Conservation (phyloP, 495 filamentous ascomycete species). For the Sabuloglossum arenarium region DNA sequence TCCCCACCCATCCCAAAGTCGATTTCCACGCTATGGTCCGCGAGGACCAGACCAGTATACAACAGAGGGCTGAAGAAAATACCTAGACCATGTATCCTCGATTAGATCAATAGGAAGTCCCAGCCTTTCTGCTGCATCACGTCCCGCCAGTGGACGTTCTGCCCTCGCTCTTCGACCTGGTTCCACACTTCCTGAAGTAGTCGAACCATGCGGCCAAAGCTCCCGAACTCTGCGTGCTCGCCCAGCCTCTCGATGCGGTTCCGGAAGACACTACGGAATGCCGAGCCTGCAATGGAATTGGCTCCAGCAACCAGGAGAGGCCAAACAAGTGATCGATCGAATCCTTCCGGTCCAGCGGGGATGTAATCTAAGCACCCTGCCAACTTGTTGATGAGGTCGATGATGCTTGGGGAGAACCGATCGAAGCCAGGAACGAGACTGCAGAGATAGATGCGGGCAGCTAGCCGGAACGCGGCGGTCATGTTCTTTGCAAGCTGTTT, state of each 20-base stretch:
- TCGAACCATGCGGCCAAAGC: constrained; percentile 63
- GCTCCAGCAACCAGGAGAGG: constrained; percentile 72
- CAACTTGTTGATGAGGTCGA: constrained; percentile 54
- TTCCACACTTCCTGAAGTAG: constrained; percentile 72
- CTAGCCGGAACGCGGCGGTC: constrained; percentile 71
- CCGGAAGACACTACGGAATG: constrained; percentile 55
- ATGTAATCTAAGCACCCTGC: constrained; percentile 52
- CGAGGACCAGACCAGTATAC: constrained; percentile 3
- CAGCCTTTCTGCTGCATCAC: constrained; percentile 80
- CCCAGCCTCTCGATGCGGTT: constrained; percentile 51
- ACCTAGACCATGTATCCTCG: constrained; percentile 5
- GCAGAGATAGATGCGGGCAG: constrained; percentile 88
- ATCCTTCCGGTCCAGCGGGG: constrained; percentile 59
- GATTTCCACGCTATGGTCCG: not conserved
- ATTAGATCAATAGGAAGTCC: constrained; percentile 80
- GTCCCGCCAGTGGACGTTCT: constrained; percentile 80
- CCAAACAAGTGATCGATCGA: constrained; percentile 83
- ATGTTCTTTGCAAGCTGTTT: constrained; percentile 70
- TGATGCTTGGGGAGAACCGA: constrained; percentile 42
- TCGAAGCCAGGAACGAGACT: constrained; percentile 76
- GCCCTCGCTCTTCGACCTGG: constrained; percentile 35
- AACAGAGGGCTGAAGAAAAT: not conserved
- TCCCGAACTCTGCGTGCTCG: constrained; percentile 56
- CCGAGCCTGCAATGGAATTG: constrained; percentile 33
- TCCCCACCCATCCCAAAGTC: not conserved